Evolutionary conservation across 2,329 filamentous ascomycete genomes (phyloP).

Genomic region (Blastomyces percursus): DNA sequence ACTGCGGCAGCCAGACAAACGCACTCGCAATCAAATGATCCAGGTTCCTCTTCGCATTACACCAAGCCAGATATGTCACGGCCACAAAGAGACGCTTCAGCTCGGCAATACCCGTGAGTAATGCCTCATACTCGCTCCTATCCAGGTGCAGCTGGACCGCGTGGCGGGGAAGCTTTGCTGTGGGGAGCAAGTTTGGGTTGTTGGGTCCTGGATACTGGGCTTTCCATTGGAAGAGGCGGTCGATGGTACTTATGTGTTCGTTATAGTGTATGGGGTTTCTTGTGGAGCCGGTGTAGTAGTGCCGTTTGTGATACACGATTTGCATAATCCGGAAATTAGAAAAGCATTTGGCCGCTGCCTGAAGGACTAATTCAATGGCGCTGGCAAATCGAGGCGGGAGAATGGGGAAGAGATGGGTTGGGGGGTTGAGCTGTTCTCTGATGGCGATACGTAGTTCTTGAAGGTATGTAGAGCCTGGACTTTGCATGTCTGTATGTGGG

Average conservation of each 20-base stretch:
- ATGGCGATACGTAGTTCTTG: background rate
- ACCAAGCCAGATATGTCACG: conserved; percentile 13
- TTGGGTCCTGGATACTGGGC: conserved; percentile 5
- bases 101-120: conserved; percentile 3
- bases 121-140: conserved; percentile 16
- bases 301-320: conserved; percentile 14
- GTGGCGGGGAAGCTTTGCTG: conserved; percentile 20
- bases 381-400: background rate
- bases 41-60: conserved; percentile 1
- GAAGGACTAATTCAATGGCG: conserved; percentile 13
- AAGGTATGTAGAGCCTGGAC: background rate
- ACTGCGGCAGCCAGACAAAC: background rate
- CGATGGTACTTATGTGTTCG: conserved; percentile 18
- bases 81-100: conserved; percentile 11
- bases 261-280: background rate
- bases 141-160: conserved; percentile 19
- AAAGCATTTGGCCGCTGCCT: conserved; percentile 14
- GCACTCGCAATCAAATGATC: background rate
- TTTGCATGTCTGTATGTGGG: background rate
- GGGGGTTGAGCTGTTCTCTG: background rate
- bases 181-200: background rate
- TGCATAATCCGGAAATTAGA: conserved; percentile 14
- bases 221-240: conserved; percentile 20
- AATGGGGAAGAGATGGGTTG: background rate
- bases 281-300: conserved; percentile 20